A percentile compares a stretch with the other conserved stretches of the same genome.
phyloP scores from a whole-genome alignment of 2,329 filamentous ascomycete genomes.

The Microascus cirrosus region DNA sequence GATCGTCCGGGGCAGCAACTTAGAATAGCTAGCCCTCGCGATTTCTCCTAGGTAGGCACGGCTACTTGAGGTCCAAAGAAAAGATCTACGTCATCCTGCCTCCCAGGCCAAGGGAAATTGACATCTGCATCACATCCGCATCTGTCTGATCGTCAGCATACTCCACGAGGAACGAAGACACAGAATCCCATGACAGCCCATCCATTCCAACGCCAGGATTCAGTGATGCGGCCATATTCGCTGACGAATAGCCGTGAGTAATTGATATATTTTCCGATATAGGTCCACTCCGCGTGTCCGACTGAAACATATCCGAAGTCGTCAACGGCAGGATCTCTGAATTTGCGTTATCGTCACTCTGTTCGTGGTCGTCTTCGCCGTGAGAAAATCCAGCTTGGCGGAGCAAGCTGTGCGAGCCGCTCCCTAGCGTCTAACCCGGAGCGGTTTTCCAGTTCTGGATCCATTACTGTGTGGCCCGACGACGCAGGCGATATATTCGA shows the following conservation, averaged over 20 bases:
- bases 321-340: background rate
- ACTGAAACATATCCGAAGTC: background rate
- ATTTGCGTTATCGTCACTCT: conserved; percentile 16
- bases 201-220: background rate
- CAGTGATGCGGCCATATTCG: background rate
- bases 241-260: background rate
- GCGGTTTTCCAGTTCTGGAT: conserved; percentile 11
- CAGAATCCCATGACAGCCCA: background rate
- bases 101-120: background rate
- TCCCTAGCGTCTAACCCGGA: conserved; percentile 14
- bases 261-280: background rate
- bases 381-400: conserved; percentile 26
- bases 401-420: conserved; percentile 25
- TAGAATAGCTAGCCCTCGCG: too few species aligned
- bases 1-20: too few species aligned
- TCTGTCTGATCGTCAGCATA: background rate
- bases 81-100: background rate
- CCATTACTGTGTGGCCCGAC: too few species aligned
- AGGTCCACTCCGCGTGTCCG: too few species aligned
- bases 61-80: background rate
- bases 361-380: conserved; percentile 14
- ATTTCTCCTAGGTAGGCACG: too few species aligned
- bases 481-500: background rate
- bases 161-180: background rate
- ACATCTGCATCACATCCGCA: background rate